Base-by-base conservation (phyloP, 768 basidiomycete genomes). In the Termitomyces sp. region DNA sequence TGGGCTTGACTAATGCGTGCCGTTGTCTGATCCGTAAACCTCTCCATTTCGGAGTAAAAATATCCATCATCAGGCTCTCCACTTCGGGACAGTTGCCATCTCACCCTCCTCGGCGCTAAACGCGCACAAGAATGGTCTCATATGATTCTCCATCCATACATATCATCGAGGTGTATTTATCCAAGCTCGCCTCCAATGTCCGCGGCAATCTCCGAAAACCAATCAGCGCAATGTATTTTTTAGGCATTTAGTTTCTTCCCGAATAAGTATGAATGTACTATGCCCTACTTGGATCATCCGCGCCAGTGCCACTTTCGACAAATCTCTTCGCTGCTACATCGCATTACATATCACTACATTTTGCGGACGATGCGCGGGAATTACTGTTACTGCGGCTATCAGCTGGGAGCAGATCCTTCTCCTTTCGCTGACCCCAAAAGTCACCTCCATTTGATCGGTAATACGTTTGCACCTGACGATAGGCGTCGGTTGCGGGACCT, bases 321-420 rank as follows among this genome's bases (percentile, higher is more conserved):
- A 9, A 11, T 22, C n/a, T 46, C 16, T 38, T 47, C 45, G 56
- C 43, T 20, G 36, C 43, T 61, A 30, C 40, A 44, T 55, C 56
- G 56, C 48, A 40, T 57, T 50, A 8, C n/a, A 41, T 14, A 54
- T 60, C 56, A 45, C 46, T 49, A 48, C 28, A 26, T 50, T 48
- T 44, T 60, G 53, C 54, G 54, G 62, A 50, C 44, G 28, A 45
- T 61, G 60, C 56, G 55, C 64, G 60, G 60, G n/a, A 41, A 53
- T 59, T 60, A 60, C 40, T 61, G 55, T 56, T 56, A 57, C 10
- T 40, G 60, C 64, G 64, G 64, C 64, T 60, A 63, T 65, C 64
- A 61, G 22, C 18, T 40, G 35, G 38, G 46, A 41, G 50, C 56
- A 54, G 52, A 59, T 57, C 52, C 57, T 56, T 55, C 58, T 54